Base-by-base conservation (phyloP, 2,329 filamentous ascomycete species). In the Aspergillus awamori region DNA sequence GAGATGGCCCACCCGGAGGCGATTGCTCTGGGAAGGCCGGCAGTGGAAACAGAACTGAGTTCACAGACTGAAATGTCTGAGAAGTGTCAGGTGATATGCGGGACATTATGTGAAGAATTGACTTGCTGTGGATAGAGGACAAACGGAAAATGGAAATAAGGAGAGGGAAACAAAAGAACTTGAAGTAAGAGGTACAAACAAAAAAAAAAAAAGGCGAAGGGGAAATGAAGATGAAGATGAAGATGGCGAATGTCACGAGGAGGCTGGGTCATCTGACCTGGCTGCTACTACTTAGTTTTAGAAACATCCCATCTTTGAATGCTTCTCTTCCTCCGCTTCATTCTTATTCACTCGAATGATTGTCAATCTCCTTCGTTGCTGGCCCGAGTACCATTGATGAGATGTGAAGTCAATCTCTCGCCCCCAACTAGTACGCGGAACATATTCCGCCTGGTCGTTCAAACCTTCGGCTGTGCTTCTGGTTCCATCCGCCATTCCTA, bases 21-120 rank as follows among this genome's bases (percentile, higher is more conserved):
- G 39, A 52, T 56, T 56, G 11, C 22, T 4, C 10, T 53, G n/a
- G 17, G 22, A 60, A 8, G 67, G 59, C 60, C 58, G 15, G 49
- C 58, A 20, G 53, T 28, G 15, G 26, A 51, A 24, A 13, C 26
- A 17, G 58, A 24, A 43, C 13, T 36, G 45, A 52, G 24, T 13
- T 63, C 45, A 61, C 57, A 24, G 62, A 69, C 26, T 63, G 69
- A 61, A 15, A 41, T 56, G 8, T n/a, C 17, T n/a, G 74, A 76
- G 58, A 74, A 76, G 45, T 87, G 85, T 67, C 82, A 83, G 66
- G 74, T 86, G 41, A 75, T 80, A 43, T 87, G 85, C 67, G 80
- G 82, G 13, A 79, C 76, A 13, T 62, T 80, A 8, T 87, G 85
- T 60, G 80, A 82, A 63, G 78, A 78, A 33, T 69, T 86, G 65